phyloP scores from a whole-genome alignment of 192 early-diverging fungal genomes.

The Coemansia sp. region DNA sequence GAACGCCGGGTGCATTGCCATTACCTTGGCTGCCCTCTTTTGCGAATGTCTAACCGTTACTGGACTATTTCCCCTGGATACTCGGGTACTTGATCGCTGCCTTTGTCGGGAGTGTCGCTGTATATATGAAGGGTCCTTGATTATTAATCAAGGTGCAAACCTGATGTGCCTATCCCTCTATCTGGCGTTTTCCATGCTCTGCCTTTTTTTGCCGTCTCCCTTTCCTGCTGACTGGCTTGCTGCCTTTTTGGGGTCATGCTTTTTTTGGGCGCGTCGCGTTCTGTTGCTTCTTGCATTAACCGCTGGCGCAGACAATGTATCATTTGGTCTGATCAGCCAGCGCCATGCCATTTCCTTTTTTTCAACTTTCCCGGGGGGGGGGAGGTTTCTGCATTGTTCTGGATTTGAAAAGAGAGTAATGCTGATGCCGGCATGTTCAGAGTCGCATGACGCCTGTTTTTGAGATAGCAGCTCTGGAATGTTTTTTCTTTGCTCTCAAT shows the following conservation, averaged over 20 bases:
- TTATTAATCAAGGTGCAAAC: neutral
- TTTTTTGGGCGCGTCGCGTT: constrained; percentile 6
- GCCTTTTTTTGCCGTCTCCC: neutral
- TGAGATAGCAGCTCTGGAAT: neutral
- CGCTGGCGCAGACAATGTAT: neutral
- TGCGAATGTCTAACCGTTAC: neutral
- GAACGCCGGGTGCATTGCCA: neutral
- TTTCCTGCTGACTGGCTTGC: neutral
- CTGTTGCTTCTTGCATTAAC: constrained; percentile 6
- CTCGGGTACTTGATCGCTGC: neutral
- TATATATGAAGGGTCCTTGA: neutral
- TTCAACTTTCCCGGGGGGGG: neutral
- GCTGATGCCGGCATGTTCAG: neutral
- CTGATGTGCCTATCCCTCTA: neutral
- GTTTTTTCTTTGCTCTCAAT: neutral
- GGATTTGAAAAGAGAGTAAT: neutral
- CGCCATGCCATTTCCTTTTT: neutral
- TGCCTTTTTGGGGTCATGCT: neutral
- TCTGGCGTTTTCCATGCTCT: neutral
- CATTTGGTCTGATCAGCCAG: constrained; percentile 2
- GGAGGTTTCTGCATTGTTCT: neutral
- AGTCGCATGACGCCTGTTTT: neutral
- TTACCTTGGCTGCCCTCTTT: neutral
- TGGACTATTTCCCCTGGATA: neutral
- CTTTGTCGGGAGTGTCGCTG: neutral